Conservation (phyloP, 441 rosid genomes). For the Sinapis alba region DNA sequence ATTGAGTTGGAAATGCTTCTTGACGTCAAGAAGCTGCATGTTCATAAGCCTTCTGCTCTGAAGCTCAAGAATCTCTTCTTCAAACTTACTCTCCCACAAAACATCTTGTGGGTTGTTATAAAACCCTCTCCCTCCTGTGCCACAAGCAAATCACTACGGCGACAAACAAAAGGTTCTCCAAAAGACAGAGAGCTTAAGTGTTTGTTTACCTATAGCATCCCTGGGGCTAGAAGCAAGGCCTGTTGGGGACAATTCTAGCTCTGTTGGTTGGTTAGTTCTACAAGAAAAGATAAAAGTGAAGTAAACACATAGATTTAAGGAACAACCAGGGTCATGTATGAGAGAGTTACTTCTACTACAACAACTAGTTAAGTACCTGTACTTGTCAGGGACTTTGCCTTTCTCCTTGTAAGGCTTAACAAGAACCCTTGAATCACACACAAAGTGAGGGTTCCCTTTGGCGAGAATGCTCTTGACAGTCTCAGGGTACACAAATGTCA, state of each 20-base stretch:
- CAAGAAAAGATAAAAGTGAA: not conserved
- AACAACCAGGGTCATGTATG: not conserved
- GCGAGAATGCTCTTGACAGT: slow-evolving; percentile 78
- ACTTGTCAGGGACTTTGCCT: slow-evolving; percentile 77
- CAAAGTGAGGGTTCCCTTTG: slow-evolving; percentile 86
- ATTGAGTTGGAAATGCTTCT: slow-evolving; percentile 59
- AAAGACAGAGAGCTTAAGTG: slow-evolving; percentile 21
- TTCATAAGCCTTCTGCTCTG: slow-evolving; percentile 72
- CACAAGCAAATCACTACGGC: slow-evolving; percentile 14
- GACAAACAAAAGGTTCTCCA: slow-evolving; percentile 35
- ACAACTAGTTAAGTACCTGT: slow-evolving; percentile 41
- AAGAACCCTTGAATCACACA: slow-evolving; percentile 81
- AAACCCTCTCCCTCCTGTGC: slow-evolving; percentile 54
- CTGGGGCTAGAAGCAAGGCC: slow-evolving; percentile 67
- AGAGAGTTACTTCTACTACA: not conserved
- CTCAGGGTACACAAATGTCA: slow-evolving; percentile 74
- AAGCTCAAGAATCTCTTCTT: slow-evolving; percentile 71
- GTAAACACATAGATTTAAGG: slow-evolving; percentile 10
- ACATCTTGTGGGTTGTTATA: slow-evolving; percentile 61
- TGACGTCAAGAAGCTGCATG: slow-evolving; percentile 74
- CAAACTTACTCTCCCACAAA: slow-evolving; percentile 66
- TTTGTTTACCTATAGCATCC: slow-evolving; percentile 51
- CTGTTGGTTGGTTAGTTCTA: slow-evolving; percentile 35
- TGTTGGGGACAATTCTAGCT: slow-evolving; percentile 52
- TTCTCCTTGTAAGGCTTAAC: slow-evolving; percentile 62